These are phyloP conservation scores for Parastagonospora nodorum DNA, from an alignment of 2,329 filamentous ascomycete species.

Conservation along the genomic window DNA sequence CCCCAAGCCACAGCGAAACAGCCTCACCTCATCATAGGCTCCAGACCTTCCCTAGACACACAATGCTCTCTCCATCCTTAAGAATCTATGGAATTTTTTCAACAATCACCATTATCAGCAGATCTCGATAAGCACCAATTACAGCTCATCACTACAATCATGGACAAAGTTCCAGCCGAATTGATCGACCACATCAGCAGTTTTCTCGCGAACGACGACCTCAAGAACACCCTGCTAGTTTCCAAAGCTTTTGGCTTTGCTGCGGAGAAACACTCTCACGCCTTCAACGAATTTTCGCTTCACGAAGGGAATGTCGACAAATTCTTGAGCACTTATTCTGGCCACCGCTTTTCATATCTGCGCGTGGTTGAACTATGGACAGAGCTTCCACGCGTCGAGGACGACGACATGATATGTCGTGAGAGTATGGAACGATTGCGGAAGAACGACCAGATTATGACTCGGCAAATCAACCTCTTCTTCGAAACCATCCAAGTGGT, in stretches of 20 bases:
- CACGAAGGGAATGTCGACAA: conserved; percentile 3
- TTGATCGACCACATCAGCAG: conserved; percentile 20
- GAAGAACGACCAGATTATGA: no score
- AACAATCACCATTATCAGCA: no score
- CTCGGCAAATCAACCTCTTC: no score
- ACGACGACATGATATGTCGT: background rate
- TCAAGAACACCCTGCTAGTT: conserved; percentile 18
- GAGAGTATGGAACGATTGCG: no score
- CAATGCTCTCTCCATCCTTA: no score
- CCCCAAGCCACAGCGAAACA: no score
- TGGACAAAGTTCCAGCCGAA: conserved; percentile 3
- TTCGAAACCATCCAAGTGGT: no score
- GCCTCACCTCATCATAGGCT: no score
- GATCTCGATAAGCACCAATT: no score
- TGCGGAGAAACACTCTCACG: conserved; percentile 17
- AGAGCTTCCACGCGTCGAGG: conserved; percentile 4
- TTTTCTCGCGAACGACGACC: conserved; percentile 9
- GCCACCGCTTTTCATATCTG: conserved; percentile 12
- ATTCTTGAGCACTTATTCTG: conserved; percentile 13
- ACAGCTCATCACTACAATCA: no score
- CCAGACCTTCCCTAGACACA: no score
- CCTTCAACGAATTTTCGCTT: conserved; percentile 9
- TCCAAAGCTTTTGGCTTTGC: conserved; percentile 10
- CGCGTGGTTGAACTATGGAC: conserved; percentile 9
- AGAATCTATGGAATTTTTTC: no score